Evolutionary conservation across 1,284 basidiomycete species (phyloP).

Genomic region (Phylloporus sp.): DNA sequence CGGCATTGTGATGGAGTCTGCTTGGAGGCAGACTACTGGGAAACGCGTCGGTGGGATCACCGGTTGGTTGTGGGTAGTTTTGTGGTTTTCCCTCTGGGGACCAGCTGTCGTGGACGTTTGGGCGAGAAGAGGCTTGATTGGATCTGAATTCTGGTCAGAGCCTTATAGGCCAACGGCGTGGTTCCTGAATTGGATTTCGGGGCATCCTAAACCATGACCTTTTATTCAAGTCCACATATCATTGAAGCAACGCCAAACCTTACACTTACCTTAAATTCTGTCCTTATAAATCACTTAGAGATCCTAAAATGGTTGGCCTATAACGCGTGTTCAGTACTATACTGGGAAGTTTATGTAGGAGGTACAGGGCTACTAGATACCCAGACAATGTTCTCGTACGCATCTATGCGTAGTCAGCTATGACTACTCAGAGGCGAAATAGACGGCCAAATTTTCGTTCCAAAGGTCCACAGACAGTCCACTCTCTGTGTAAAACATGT

Average conservation of each 20-base stretch:
- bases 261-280: no score
- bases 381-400: no score
- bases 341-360: no score
- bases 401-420: background rate
- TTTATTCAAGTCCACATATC: background rate
- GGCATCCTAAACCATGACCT: background rate
- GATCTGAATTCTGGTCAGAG: conserved; percentile 16
- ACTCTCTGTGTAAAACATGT: background rate
- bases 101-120: conserved; percentile 55
- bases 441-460: no score
- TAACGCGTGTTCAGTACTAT: no score
- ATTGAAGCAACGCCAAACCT: background rate
- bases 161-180: conserved; percentile 26
- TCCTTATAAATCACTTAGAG: no score
- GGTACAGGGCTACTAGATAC: no score
- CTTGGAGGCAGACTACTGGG: conserved; percentile 48
- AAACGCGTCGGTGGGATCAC: conserved; percentile 46
- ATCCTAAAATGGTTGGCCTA: no score
- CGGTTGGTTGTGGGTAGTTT: conserved; percentile 54
- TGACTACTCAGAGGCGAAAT: no score
- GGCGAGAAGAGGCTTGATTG: conserved; percentile 46
- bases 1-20: conserved; percentile 52
- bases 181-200: conserved; percentile 23
- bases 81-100: conserved; percentile 51
- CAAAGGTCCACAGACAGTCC: conserved; percentile 6